Evolutionary conservation across 768 basidiomycete genomes (phyloP).

Genomic region (Tylopilus sp.): DNA sequence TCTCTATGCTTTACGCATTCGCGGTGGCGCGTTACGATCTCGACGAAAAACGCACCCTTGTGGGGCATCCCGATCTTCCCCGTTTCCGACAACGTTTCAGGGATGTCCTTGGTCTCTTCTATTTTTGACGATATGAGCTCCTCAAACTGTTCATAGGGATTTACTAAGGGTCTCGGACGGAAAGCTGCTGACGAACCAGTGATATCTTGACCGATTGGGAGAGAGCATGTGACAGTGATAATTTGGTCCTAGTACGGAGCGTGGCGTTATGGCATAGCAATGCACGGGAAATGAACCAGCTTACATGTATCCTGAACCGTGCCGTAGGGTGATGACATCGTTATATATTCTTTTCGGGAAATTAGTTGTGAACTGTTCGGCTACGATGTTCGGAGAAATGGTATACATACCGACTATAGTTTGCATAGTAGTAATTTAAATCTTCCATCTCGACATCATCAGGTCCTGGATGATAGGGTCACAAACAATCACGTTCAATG

Average conservation of each 20-base stretch:
- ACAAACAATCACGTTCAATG: slow-evolving; percentile 1
- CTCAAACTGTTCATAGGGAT: slow-evolving; percentile 61
- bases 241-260: slow-evolving; percentile 70
- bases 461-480: slow-evolving; percentile 47
- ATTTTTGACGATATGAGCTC: slow-evolving; percentile 89
- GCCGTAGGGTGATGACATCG: slow-evolving; percentile 92
- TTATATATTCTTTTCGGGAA: slow-evolving; percentile 75
- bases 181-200: slow-evolving; percentile 46
- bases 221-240: slow-evolving; percentile 91
- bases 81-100: slow-evolving; percentile 88
- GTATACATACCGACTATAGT: slow-evolving; percentile 78
- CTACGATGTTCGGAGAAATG: slow-evolving; percentile 6
- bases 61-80: slow-evolving; percentile 92
- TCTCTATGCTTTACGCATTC: slow-evolving; percentile 49
- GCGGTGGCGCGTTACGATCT: slow-evolving; percentile 5
- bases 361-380: slow-evolving; percentile 31
- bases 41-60: slow-evolving; percentile 48
- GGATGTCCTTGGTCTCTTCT: slow-evolving; percentile 95
- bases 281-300: slow-evolving; percentile 28
- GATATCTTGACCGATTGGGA: slow-evolving; percentile 98
- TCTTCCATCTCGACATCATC: slow-evolving; percentile 96
- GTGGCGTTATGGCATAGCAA: slow-evolving; percentile 7
- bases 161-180: neutral
- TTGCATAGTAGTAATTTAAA: slow-evolving; percentile 94
- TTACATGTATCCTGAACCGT: slow-evolving; percentile 94